These are phyloP conservation scores for Fusarium secorum DNA, from an alignment of 2,329 filamentous ascomycete species.

Conservation along the genomic window DNA sequence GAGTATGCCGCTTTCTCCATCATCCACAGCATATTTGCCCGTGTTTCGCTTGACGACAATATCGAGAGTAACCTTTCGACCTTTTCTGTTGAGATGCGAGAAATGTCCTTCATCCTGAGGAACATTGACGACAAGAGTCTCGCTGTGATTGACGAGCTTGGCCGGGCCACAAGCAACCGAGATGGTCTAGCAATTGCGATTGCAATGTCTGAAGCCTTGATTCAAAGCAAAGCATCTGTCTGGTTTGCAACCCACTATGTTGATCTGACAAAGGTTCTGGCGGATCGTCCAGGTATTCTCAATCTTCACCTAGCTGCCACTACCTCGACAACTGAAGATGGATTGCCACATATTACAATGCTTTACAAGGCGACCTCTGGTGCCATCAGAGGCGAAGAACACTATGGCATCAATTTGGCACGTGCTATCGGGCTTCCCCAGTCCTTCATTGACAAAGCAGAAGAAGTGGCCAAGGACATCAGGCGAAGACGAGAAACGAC, in stretches of 20 bases:
- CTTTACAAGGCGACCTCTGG: constrained; percentile 83
- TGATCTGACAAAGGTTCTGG: constrained; percentile 79
- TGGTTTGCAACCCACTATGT: constrained; percentile 96
- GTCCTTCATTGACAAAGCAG: constrained; percentile 72
- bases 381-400: constrained; percentile 67
- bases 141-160: constrained; percentile 89
- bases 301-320: constrained; percentile 84
- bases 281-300: constrained; percentile 78
- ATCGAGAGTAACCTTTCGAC: constrained; percentile 92
- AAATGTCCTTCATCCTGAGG: constrained; percentile 89
- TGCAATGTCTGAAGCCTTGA: constrained; percentile 86
- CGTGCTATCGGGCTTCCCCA: constrained; percentile 76
- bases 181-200: constrained; percentile 91
- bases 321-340: constrained; percentile 58
- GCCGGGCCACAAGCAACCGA: constrained; percentile 85
- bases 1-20: constrained; percentile 83
- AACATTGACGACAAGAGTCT: constrained; percentile 82
- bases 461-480: constrained; percentile 69
- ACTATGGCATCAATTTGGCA: constrained; percentile 88
- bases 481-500: constrained; percentile 64
- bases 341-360: constrained; percentile 76
- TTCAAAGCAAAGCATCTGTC: constrained; percentile 79
- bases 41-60: constrained; percentile 85
- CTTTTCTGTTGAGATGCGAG: constrained; percentile 93
- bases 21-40: constrained; percentile 83